Base-by-base conservation (phyloP, 148 eudicot genomes). In the Diospyros kaki region DNA sequence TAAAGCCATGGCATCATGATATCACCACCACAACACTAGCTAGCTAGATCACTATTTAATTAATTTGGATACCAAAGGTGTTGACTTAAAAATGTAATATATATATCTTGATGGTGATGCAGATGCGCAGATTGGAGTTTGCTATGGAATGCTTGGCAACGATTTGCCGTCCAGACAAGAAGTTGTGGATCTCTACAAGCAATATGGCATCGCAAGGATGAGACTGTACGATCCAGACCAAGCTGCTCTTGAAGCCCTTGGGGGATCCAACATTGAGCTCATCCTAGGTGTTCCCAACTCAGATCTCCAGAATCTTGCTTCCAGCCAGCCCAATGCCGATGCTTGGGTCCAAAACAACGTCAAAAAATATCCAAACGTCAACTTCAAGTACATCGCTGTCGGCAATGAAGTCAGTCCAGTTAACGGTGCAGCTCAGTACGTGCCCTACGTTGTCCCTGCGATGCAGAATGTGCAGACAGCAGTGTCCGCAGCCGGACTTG, bases 271-370 rank as follows among this genome's bases (percentile, higher is more conserved):
- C 73, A 81, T 88, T 8, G 81, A 88, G 71, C 78, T 86, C 70
- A 38, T 79, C 74, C 50, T 88, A 18, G 87, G 81, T 0, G 58
- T 82, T 58, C 86, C 91, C 1, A 86, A 78, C 68, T 3, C 48
- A 3, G 79, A 52, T 40, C 64, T 88, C 64, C 42, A 58, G 8
- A 5, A 11, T 1, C 46, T 85, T 39, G 75, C 81, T 45, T 3
- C 68, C 12, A 75, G 61, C 73, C 86, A 76, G 76, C 58, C 74
- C 63, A 43, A 63, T 45, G 80, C 79, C 5, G 75, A 67, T 44
- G 8, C 72, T 8, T 88, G 91, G 89, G 83, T 88, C 64, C 71
- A 73, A 71, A 69, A 53, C 7, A 86, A 88, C 40, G 66, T 86
- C 3, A 43, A 5, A 52, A 71, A 54, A 43, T 82, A 82, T 61